Base-by-base conservation (phyloP, 495 filamentous ascomycete species). In the Penicillium macrosclerotiorum region DNA sequence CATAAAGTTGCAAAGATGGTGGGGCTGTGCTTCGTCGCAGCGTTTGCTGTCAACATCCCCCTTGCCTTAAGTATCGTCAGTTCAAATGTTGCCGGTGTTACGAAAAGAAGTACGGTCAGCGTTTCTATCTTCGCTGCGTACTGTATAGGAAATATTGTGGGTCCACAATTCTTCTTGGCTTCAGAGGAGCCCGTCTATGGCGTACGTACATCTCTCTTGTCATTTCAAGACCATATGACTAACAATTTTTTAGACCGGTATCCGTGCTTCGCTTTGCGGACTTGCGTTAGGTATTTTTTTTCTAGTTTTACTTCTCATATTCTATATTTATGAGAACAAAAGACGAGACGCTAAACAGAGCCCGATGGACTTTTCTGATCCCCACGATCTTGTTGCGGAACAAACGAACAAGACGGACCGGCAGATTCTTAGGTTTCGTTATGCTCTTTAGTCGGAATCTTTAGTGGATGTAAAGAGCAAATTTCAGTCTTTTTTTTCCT, bases 11-110 rank as follows among this genome's bases (percentile, higher is more conserved):
- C 8, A 12, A 59, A 73, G 19, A 63, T 81, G 27, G 67, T 59
- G 2, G 76, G 74, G 0, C 72, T 76, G 50, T 79, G 76, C 37
- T 42, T 80, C 2, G 72, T 68, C 7, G 62, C 73, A 35, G 64
- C 66, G 4, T 58, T 55, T 27, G 61, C 78, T 2, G 73, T 66
- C 20, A 72, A 72, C 17, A 78, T 79, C 46, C 76, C 78, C 0
- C 41, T 54, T 8, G 22, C 13, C 5, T 9, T 54, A 19, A 41
- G 35, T 19, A 47, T 58, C 29, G 43, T 37, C 5, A 47, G 42
- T 8, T 57, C 56, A 19, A 63, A 54, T 30, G 39, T 57, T 14
- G 35, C 60, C 71, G 22, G 68, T 75, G 9, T 25, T 8, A 52
- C 49, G 13, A 52, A 52, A 27, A 37, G 34, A 27, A 42, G 37